Evolutionary conservation across 2,329 filamentous ascomycete genomes (phyloP), one percentile per base, ranked within the genome.

Genomic region (Phaeophleospora eucalypticola): DNA sequence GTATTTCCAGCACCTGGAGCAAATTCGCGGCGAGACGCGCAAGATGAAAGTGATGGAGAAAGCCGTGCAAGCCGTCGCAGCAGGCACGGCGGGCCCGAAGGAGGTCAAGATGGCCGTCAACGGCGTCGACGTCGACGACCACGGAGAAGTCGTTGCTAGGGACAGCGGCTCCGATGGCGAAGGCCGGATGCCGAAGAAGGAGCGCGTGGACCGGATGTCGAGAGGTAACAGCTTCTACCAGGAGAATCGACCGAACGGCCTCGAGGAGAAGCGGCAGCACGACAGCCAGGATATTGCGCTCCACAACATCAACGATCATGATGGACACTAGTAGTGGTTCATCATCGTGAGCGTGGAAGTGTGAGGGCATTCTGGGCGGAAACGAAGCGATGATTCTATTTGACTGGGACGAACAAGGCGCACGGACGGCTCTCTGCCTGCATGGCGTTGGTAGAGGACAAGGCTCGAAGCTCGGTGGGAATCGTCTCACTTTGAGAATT

Each of bases 1-100:
- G 32, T 96, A 96, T 70, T 93, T 96, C 58, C 81, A 87, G 56
- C 87, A 89, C 60, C 75, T 94, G 4, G 84, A 87, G 68, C 73
- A 77, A 48, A 69, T 89, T 15, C 77, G 87, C 43, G 86, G 84
- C 38, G 83, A 87, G 66, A 84, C 80, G 52, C 75, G 78, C 53
- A 86, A 86, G 68, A 65, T 80, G 53, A 86, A 86, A 67, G 76
- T 82, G 15, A 68, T 85, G 53, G 79, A 84, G 58, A 78, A 73
- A 37, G 83, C 83, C 3, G 76, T 82, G 56, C 75, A 83, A 54
- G 82, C 82, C 3, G 79, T 86, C 14, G 66, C 80, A n/a, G 73
- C 81, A 40, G 82, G 83, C 9, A 71, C 77, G 27, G 82, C 82
- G 35, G 78, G 76, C 48, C 72, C 79, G 43, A 72, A 73, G 48